Conservation (phyloP, 345 rosid species). For the Eucalyptus leucophloia region DNA sequence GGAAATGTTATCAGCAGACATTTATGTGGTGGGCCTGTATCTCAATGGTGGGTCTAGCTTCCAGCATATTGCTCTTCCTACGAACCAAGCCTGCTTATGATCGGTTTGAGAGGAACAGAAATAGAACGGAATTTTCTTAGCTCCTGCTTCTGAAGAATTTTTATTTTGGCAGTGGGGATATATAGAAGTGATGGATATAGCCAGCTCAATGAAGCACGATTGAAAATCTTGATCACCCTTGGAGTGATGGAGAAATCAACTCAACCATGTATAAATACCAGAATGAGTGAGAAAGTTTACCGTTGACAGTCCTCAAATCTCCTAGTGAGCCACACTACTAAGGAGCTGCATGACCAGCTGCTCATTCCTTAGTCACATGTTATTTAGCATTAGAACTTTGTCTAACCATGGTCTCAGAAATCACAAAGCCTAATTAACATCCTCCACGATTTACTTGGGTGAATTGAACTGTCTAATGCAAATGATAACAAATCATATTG, state of each 20-base stretch:
- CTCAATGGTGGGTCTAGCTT: slow-evolving; percentile 25
- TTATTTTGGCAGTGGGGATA: not conserved
- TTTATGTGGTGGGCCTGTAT: slow-evolving; percentile 45
- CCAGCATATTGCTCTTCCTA: slow-evolving; percentile 29
- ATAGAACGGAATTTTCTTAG: slow-evolving; percentile 3
- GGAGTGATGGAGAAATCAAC: not conserved
- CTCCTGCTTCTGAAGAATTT: not conserved
- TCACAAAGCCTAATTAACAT: not conserved
- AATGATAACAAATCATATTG: not conserved
- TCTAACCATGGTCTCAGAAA: not conserved
- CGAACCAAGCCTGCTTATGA: slow-evolving; percentile 45
- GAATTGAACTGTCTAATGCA: not conserved
- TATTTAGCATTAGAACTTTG: not conserved
- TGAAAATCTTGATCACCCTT: not conserved
- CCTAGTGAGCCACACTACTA: not conserved
- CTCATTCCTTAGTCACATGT: not conserved
- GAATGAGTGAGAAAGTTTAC: not conserved
- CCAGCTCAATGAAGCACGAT: not conserved
- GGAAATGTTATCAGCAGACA: slow-evolving; percentile 39
- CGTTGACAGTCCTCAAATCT: not conserved
- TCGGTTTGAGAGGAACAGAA: slow-evolving; percentile 18
- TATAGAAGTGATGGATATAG: not conserved
- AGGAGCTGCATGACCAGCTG: not conserved
- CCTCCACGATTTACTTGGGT: not conserved
- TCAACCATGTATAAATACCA: not conserved